These are phyloP conservation scores for Cubamyces lactineus DNA, from an alignment of 768 basidiomycete species.

Conservation along the genomic window DNA sequence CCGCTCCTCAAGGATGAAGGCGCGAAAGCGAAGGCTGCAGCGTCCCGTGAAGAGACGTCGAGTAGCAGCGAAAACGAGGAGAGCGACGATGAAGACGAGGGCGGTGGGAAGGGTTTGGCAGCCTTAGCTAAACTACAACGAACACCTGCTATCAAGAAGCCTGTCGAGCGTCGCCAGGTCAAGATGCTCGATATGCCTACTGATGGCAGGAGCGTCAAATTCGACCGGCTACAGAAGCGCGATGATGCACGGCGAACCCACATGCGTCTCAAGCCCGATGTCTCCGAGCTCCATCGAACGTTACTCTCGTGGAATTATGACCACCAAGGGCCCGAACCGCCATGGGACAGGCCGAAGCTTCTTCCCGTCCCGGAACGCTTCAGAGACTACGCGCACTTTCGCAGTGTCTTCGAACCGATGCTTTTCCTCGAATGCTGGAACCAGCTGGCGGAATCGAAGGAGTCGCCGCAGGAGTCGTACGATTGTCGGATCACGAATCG, in stretches of 20 bases:
- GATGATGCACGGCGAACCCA: constrained; percentile 65
- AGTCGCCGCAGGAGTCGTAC: constrained; percentile 56
- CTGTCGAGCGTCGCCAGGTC: constrained; percentile 60
- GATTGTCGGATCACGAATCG: constrained; percentile 69
- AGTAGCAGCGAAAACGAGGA: constrained; percentile 52
- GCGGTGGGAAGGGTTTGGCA: constrained; percentile 47
- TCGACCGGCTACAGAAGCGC: constrained; percentile 55
- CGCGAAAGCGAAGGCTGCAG: constrained; percentile 27
- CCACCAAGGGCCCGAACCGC: constrained; percentile 63
- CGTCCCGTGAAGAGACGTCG: constrained; percentile 42
- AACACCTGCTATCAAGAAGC: constrained; percentile 61
- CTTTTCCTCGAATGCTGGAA: constrained; percentile 91
- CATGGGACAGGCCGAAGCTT: constrained; percentile 44
- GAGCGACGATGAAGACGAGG: constrained; percentile 50
- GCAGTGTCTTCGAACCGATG: constrained; percentile 79
- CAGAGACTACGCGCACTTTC: constrained; percentile 65
- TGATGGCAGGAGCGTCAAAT: constrained; percentile 44
- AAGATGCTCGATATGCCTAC: constrained; percentile 62
- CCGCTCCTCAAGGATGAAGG: constrained; percentile 18
- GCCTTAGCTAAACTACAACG: constrained; percentile 63
- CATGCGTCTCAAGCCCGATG: constrained; percentile 80
- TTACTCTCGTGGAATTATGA: constrained; percentile 89
- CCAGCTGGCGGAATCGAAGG: constrained; percentile 79
- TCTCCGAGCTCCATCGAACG: constrained; percentile 73
- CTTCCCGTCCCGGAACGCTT: constrained; percentile 68